Percentiles rank a stretch among this genome's conserved stretches.
Evolutionary conservation across 1,139 yeast genomes (phyloP).

Genomic region (Geotrichum fermentans): DNA sequence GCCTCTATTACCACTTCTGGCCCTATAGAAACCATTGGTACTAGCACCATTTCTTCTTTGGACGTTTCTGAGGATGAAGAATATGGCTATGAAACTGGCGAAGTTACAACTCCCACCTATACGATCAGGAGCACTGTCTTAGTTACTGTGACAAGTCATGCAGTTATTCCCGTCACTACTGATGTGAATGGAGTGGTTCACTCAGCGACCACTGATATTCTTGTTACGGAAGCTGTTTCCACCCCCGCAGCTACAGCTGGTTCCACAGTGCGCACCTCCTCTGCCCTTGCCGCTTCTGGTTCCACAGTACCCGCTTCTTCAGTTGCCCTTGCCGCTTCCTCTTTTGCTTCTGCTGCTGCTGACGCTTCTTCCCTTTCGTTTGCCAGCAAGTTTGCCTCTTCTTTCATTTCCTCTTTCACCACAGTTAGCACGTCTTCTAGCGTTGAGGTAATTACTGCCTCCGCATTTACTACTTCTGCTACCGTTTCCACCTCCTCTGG

Average conservation of each 20-base stretch:
- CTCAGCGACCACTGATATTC: neutral
- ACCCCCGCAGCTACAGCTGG: neutral
- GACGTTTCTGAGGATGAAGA: neutral
- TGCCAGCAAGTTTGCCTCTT: neutral
- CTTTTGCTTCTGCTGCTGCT: slow-evolving; percentile 1
- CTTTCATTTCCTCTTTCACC: neutral
- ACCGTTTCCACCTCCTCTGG: neutral
- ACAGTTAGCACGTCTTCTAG: slow-evolving; percentile 1
- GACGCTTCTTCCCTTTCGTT: slow-evolving; percentile 3
- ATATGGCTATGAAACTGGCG: neutral
- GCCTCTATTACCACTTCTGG: neutral
- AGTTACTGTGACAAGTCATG: neutral
- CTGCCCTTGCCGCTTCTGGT: neutral
- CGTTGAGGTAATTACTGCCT: neutral
- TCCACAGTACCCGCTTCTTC: neutral
- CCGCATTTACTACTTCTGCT: neutral
- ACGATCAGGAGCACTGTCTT: neutral
- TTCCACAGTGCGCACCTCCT: too few species aligned
- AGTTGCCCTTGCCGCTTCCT: neutral
- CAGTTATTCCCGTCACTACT: neutral
- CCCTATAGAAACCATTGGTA: neutral
- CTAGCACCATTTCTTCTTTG: neutral
- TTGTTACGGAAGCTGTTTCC: neutral
- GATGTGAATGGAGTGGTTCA: neutral
- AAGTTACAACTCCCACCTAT: neutral